Base-by-base conservation (phyloP, 2,329 filamentous ascomycete genomes). In the Elsinoe ampelina region DNA sequence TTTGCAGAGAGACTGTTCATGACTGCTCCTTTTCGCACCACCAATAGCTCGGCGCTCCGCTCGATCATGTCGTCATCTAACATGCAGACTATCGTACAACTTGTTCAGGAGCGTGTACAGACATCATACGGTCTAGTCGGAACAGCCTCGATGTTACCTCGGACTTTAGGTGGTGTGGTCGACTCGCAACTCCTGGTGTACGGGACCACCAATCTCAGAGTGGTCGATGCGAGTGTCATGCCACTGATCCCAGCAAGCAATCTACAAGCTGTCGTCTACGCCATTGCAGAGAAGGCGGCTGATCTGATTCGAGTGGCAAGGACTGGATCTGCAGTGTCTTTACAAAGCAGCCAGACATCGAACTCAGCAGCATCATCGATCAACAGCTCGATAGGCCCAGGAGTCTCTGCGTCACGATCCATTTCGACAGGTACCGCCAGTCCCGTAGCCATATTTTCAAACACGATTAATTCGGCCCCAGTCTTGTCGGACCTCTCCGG, bases 81-180 rank as follows among this genome's bases (percentile, higher is more conserved):
- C 10, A 64, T 65, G 1, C 54, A 58, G 3, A 61, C 63, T 15
- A 11, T 59, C 17, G 58, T 51, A 30, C 68, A 68, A 5, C 61
- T 65, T 55, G 63, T 71, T 38, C 62, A 62, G 12, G 58, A 55
- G 7, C 58, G 59, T 4, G 62, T 72, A 13, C 67, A 66, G n/a
- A 76, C 73, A 1, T 74, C 73, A 50, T 80, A 75, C 61, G 78
- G 81, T 63, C 72, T 75, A 0, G 66, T 71, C 2, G 76, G 79
- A 11, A 80, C 75, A n/a, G 72, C 73, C 43, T 72, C 75, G 6
- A 80, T 80, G 77, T 66, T 75, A 55, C 75, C 75, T 2, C 63
- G 66, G 20, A 71, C 72, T 26, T 67, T 75, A 2, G 77, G 77
- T 0, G 78, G 77, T 2, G 78, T 80, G 11, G 77, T 80, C 0